Evolutionary conservation across 208 protist species (phyloP), one percentile per base, ranked within the genome.

Genomic region (Trypanosoma rangeli): DNA sequence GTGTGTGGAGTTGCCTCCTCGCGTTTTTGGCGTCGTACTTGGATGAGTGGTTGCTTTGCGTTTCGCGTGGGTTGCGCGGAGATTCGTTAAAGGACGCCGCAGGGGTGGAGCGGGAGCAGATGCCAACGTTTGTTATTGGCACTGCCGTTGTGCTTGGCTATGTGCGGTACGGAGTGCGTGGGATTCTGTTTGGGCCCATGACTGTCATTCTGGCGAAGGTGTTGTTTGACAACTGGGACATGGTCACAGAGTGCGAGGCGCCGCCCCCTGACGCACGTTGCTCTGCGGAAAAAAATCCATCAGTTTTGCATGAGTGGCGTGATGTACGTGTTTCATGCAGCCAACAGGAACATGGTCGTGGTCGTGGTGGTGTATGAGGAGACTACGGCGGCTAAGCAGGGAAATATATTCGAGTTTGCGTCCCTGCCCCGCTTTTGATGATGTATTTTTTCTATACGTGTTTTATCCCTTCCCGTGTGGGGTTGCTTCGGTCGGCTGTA

Each of bases 151-250:
- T 91, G 26, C 77, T 94, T 22, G 88, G 88, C 18, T 87, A 89
- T 64, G 78, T 90, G 5, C 68, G 58, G 5, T 89, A 86, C 60
- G 88, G 88, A 8, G 58, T 78, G n/a, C 28, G 73, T 31, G 88
- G 88, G 0, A 86, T 94, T 52, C 63, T 91, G 15, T 58, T 91
- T 16, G 88, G 88, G 0, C 88, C 88, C 1, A 69, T 94, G 63
- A 94, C 79, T 15, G 70, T 87, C 29, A 88, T 94, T 63, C 64
- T 89, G 5, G 88, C 88, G 33, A 86, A 82, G 57, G 85, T 88
- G 22, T 48, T 93, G 35, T 89, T 83, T 66, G 87, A 93, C 49
- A 90, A 89, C 70, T 90, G 87, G 85, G 83, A 90, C 39, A 68
- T 80, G 10, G 70, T 86, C n/a, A 28, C 82, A 26, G 64, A 67